Evolutionary conservation across 2,329 filamentous ascomycete genomes (phyloP), one percentile per base, ranked within the genome.

Genomic region (Cryphonectria carpinicola): DNA sequence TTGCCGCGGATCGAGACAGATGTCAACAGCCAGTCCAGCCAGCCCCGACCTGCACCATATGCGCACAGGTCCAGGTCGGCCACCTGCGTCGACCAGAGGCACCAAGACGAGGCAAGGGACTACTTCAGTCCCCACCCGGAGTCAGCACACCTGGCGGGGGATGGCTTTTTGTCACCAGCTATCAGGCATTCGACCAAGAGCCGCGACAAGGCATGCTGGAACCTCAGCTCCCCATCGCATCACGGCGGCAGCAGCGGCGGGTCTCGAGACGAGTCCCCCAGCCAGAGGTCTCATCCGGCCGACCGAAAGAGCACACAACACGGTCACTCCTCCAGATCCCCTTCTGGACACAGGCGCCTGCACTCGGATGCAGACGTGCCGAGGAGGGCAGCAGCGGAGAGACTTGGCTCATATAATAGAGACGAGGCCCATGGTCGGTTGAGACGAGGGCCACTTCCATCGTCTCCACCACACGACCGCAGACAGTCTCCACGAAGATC

Each of bases 1-100:
- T 74, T 87, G 6, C 84, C 85, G 4, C 81, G 79, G 7, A 78
- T 87, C 19, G 81, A 84, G 41, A 87, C 85, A 2, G 79, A 82
- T 1, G 62, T 82, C 7, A 73, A 75, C 6, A 74, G 75, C 49
- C 73, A 62, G 74, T 76, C 25, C 75, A 72, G 61, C 62, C 74
- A 5, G 73, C 75, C 52, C 71, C 28, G 76, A 80, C 54, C 80
- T 79, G 67, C 78, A 78, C 63, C 78, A 17, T 61, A 58, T 67
- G 4, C 67, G 39, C 65, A 69, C 7, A 75, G 81, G 37, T 81
- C 78, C 65, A 79, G 77, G 37, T 84, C 83, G 4, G 78, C 79
- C 1, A 75, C 76, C 19, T 71, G 73, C 28, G 76, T 79, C 0
- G 77, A 79, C 37, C 67, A 74, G 41, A 52, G 54, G 28, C 65